phyloP scores from a whole-genome alignment of 495 filamentous ascomycete species.

The Aspergillus olivimuriae region DNA sequence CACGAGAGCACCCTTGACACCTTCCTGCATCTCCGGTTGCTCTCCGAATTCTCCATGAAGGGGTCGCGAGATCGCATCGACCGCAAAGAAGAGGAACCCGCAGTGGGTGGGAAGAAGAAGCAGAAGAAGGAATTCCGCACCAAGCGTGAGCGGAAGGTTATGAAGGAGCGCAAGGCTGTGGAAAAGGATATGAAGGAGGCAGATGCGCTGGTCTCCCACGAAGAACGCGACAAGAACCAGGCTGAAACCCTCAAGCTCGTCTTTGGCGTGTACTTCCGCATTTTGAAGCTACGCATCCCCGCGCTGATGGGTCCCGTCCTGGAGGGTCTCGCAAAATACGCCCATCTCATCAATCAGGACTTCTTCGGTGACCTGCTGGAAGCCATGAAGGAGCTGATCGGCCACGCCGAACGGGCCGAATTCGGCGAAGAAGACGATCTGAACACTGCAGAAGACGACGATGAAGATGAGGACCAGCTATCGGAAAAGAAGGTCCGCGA shows the following conservation, averaged over 20 bases:
- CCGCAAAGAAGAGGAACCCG: constrained; percentile 40
- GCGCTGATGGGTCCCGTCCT: constrained; percentile 89
- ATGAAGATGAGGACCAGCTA: constrained; percentile 20
- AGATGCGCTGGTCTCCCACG: constrained; percentile 81
- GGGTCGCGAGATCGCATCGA: constrained; percentile 70
- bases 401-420: constrained; percentile 51
- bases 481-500: constrained; percentile 42
- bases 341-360: constrained; percentile 94
- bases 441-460: constrained; percentile 39
- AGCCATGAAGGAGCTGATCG: constrained; percentile 84
- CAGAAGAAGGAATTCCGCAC: constrained; percentile 70
- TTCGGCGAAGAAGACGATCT: constrained; percentile 37
- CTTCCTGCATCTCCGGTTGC: constrained; percentile 81
- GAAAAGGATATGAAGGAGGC: constrained; percentile 93
- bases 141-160: constrained; percentile 64
- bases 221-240: constrained; percentile 88
- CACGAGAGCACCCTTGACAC: constrained; percentile 84
- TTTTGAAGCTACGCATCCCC: constrained; percentile 69
- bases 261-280: constrained; percentile 89
- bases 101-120: constrained; percentile 57
- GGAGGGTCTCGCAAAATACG: constrained; percentile 86
- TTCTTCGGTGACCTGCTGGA: constrained; percentile 97
- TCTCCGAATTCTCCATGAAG: constrained; percentile 80
- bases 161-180: constrained; percentile 76
- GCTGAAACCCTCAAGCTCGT: constrained; percentile 92